Base-by-base conservation (phyloP, 2,329 filamentous ascomycete species). In the Periconia sp. region DNA sequence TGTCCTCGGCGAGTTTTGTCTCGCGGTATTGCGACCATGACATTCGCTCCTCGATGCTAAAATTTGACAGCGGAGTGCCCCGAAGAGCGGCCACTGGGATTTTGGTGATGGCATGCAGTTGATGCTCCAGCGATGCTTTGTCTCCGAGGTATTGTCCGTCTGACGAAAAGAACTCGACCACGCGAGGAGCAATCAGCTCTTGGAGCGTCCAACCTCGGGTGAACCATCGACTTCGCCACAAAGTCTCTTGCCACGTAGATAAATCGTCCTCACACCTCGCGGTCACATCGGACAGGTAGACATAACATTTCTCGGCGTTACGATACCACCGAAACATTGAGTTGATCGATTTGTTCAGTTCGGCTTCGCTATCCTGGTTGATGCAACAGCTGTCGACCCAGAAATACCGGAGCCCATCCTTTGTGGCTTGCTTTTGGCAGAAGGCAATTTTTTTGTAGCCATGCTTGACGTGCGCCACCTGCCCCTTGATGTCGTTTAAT, bases 251-350 rank as follows among this genome's bases (percentile, higher is more conserved):
- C 43, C 49, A 55, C 41, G 41, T 44, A 11, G 6, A 15, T 17
- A 18, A 18, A 15, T 44, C 41, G 17, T 44, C 41, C 17, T 44
- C 31, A 18, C 11, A 46, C 31, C 17, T 33, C 8, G 23, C n/a
- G n/a, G 15, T 33, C n/a, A 52, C 47, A 43, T 49, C 47, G 20
- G 43, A 19, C n/a, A 51, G 30, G 23, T 46, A 51, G 7, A 51
- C 49, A 20, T 51, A 51, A 41, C 49, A 51, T 51, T 27, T n/a
- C 14, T 23, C 30, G 15, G 49, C 19, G 15, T 51, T 47, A 17
- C 17, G 49, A 33, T 51, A 51, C 49, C 49, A 51, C 3, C 17
- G 41, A 46, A 46, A 51, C 49, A 51, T 51, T 13, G 49, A 51
- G 49, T 33, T 40, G 37, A 50, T 50, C 13, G 47, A 15, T 14